Base-by-base conservation (phyloP, 352 stramenopile species). In the Aphanomyces euteiches region DNA sequence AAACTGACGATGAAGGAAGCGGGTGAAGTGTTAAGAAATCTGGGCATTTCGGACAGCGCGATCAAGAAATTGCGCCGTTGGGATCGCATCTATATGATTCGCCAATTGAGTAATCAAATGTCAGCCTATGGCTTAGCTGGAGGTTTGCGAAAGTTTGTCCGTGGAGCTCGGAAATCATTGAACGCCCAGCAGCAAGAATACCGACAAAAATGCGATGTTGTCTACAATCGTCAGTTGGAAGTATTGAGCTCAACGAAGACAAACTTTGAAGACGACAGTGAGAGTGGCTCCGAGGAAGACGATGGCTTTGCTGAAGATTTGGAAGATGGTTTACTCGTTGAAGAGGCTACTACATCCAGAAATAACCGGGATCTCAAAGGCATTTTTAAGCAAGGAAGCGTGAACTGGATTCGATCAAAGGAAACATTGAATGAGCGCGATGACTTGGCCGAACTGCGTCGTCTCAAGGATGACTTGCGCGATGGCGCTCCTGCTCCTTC, bases 1-100 rank as follows among this genome's bases (percentile, higher is more conserved):
- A 92, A 92, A 65, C 77, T 94, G 15, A 94, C 89, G 72, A 94
- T 94, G 86, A 94, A 92, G 65, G 84, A 92, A 59, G 81, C 84
- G 34, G 86, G 84, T 47, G 81, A 91, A 74, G 86, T 92, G 66
- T 66, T 94, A 65, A 84, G 82, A 40, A 92, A 92, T 67, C 75
- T 92, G 19, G 85, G 85, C 75, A 77, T 92, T 45, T 76, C 83
- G 37, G 86, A 94, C 19, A 79, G 77, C 17, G 84, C 92, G 77
- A 92, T 94, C 69, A 88, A 88, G 61, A 92, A 92, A 59, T 69
- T 94, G 63, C 78, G 79, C 10, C 86, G 86, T 56, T 94, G 86
- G 86, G 84, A 94, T 75, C 83, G 84, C 54, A 91, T 94, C 73
- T 79, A 90, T 59, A 88, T 91, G 78, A 77, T 94, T 19, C 82